A percentile compares a stretch with the other conserved stretches of the same genome.
These are phyloP conservation scores for Puccinia brachypodii DNA, from an alignment of 1,284 basidiomycete genomes.

Conservation along the genomic window DNA sequence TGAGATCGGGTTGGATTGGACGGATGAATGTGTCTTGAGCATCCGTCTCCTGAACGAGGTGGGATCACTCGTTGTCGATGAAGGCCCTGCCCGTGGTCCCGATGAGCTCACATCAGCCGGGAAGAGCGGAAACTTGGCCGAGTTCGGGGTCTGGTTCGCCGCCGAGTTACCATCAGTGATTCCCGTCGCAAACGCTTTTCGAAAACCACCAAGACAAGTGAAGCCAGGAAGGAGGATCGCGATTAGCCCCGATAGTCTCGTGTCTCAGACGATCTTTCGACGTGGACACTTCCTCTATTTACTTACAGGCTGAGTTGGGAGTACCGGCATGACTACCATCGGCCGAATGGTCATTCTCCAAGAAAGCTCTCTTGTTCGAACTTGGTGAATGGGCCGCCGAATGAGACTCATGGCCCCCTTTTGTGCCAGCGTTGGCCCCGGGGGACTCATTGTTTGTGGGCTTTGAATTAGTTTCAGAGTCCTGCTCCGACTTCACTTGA, in stretches of 20 bases:
- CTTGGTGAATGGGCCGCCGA: constrained; percentile 15
- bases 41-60: constrained; percentile 45
- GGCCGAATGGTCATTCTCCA: constrained; percentile 21
- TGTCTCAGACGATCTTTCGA: not conserved
- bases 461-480: not conserved
- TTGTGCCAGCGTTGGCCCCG: not conserved
- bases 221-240: not conserved
- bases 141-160: constrained; percentile 41
- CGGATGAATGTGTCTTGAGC: constrained; percentile 45
- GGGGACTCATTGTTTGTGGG: not conserved
- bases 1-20: constrained; percentile 46
- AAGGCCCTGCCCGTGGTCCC: not conserved
- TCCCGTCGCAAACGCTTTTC: constrained; percentile 32
- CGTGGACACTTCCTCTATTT: not conserved
- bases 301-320: constrained; percentile 36
- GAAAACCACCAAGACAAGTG: not conserved
- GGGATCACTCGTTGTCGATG: constrained; percentile 32
- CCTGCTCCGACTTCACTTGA: not conserved
- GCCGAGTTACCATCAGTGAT: constrained; percentile 26
- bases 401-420: constrained; percentile 8
- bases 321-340: constrained; percentile 22
- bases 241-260: not conserved
- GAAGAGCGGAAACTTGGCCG: constrained; percentile 14
- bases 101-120: not conserved
- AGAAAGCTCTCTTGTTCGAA: not conserved